A percentile compares a stretch with the other conserved stretches of the same genome.
phyloP scores from a whole-genome alignment of 176 grass and related monocot genomes.

The Dendrocalamus sinicus region DNA sequence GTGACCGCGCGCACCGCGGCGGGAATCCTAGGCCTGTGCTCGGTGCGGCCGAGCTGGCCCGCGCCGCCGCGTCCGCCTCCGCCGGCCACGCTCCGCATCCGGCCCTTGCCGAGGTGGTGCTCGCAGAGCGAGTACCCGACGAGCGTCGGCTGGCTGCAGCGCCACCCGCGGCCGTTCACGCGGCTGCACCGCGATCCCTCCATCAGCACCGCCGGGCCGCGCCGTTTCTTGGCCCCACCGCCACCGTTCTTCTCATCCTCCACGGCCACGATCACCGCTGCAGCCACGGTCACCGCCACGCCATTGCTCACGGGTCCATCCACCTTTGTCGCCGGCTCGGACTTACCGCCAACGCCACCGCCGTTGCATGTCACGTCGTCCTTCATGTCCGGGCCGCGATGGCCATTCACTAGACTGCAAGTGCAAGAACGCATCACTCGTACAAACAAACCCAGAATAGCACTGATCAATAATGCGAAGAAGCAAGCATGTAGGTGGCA shows the following conservation, averaged over 20 bases:
- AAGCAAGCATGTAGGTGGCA: neutral
- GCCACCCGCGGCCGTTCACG: conserved; percentile 89
- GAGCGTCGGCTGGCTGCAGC: conserved; percentile 81
- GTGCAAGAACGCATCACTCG: neutral
- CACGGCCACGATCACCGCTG: neutral
- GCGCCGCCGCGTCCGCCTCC: conserved; percentile 1
- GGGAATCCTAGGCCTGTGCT: conserved; percentile 38
- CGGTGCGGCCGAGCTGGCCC: conserved; percentile 63
- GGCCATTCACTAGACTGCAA: conserved; percentile 31
- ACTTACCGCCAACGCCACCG: neutral
- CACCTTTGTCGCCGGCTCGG: conserved; percentile 2
- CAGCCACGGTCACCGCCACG: neutral
- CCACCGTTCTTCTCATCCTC: conserved; percentile 27
- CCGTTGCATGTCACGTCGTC: neutral
- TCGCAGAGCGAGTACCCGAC: conserved; percentile 87
- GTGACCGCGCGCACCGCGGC: neutral
- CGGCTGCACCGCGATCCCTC: conserved; percentile 90
- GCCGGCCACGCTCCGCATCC: conserved; percentile 51
- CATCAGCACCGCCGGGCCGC: conserved; percentile 57
- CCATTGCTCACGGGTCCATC: neutral
- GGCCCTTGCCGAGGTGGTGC: conserved; percentile 88
- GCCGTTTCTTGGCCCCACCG: conserved; percentile 53
- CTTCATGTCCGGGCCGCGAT: neutral
- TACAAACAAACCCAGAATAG: neutral
- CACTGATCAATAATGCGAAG: neutral